phyloP scores from a whole-genome alignment of 345 rosid genomes.

The Linum usitatissimum region DNA sequence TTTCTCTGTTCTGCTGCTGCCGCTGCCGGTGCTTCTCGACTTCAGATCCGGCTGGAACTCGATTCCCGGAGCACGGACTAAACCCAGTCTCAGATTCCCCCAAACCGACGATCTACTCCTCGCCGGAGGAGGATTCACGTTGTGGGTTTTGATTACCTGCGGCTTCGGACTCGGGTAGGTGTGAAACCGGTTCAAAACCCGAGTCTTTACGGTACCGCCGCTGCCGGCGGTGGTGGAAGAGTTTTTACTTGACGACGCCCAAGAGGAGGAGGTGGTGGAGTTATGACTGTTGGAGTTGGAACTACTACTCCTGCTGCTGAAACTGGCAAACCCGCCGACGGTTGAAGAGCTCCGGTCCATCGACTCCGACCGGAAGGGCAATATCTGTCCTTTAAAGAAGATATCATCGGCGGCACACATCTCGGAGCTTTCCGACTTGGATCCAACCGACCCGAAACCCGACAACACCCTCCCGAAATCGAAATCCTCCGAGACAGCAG shows the following conservation, averaged over 20 bases:
- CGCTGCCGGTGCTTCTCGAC: constrained; percentile 21
- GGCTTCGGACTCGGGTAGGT: constrained; percentile 69
- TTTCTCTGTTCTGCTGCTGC: constrained; percentile 25
- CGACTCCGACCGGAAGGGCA: constrained; percentile 63
- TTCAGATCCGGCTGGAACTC: constrained; percentile 39
- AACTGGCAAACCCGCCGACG: constrained; percentile 18
- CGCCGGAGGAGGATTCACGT: constrained; percentile 16
- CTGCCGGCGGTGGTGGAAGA: constrained; percentile 11
- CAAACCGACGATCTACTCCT: constrained; percentile 46
- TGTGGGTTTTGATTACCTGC: constrained; percentile 30
- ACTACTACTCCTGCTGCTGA: constrained; percentile 40
- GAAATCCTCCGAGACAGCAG: constrained; percentile 31
- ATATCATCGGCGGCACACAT: constrained; percentile 73
- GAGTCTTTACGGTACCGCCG: constrained; percentile 20
- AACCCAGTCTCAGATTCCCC: constrained; percentile 57
- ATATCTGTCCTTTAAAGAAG: constrained; percentile 58
- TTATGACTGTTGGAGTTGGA: constrained; percentile 12
- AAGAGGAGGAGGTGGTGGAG: constrained; percentile 19
- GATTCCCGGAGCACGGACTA: constrained; percentile 74
- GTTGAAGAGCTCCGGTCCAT: constrained; percentile 28
- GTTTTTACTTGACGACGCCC: background rate
- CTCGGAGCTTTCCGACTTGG: constrained; percentile 23
- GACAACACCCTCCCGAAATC: constrained; percentile 32
- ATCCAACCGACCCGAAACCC: constrained; percentile 25
- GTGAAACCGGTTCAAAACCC: constrained; percentile 34